Conservation (phyloP, 2,329 filamentous ascomycete genomes). For the Fusarium succisae region DNA sequence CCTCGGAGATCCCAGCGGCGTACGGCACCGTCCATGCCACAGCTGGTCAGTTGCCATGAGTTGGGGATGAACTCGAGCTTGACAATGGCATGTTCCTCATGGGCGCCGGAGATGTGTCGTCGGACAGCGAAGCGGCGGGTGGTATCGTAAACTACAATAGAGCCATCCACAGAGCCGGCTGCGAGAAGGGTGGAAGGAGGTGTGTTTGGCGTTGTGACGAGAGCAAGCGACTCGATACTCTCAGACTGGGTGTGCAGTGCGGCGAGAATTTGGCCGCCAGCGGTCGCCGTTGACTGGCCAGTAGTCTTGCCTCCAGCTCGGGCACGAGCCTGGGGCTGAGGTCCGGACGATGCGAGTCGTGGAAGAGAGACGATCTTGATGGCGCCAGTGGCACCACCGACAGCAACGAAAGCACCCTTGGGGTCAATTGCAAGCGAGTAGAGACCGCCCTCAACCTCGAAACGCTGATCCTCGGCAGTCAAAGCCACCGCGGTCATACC, state of each 20-base stretch:
- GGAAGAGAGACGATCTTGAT: constrained; percentile 89
- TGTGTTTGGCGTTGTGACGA: constrained; percentile 54
- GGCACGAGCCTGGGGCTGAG: constrained; percentile 38
- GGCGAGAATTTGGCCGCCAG: constrained; percentile 75
- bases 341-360: constrained; percentile 55
- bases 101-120: constrained; percentile 81
- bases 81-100: constrained; percentile 89
- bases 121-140: constrained; percentile 88
- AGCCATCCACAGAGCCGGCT: constrained; percentile 76
- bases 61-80: constrained; percentile 85
- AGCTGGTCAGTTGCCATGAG: constrained; percentile 80
- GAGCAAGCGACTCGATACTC: constrained; percentile 80
- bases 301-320: constrained; percentile 46
- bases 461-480: constrained; percentile 85
- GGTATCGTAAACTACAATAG: constrained; percentile 87
- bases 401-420: constrained; percentile 79
- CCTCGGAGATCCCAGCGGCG: constrained; percentile 84
- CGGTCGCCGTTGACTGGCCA: constrained; percentile 48
- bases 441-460: constrained; percentile 89
- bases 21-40: constrained; percentile 91
- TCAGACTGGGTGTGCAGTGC: constrained; percentile 80
- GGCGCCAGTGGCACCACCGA: constrained; percentile 86
- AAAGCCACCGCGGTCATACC: constrained; percentile 77
- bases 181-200: constrained; percentile 66
- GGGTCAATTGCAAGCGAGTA: constrained; percentile 89